Evolutionary conservation across 1,284 basidiomycete species (phyloP), one percentile per base, ranked within the genome.

Genomic region (Ustilago bromivora): DNA sequence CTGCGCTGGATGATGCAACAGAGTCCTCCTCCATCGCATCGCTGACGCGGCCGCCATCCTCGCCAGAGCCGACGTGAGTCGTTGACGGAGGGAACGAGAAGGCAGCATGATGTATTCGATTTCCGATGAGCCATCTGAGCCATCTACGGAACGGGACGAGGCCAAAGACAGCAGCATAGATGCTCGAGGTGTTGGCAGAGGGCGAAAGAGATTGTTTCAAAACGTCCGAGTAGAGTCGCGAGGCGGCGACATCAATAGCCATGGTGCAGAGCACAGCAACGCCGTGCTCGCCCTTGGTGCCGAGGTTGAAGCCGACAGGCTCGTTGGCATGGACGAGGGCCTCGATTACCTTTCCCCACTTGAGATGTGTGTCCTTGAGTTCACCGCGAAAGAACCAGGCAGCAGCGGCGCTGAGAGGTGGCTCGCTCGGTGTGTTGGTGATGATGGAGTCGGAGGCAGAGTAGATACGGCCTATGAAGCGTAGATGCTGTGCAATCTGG

Each of bases 371-470:
- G 32, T 28, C n/a, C 17, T 51, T 31, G 19, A 5, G 19, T 12
- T 19, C 23, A 23, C 47, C 5, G 23, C 47, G 47, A 51, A 57
- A 57, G 28, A 32, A n/a, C 55, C 55, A 57, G 40, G 55, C 55
- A 15, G 4, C 55, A 28, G 55, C 55, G 11, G 40, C 40, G 15
- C 55, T 57, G 40, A 57, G 55, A 28, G 55, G 40, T 8, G 55
- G 55, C 40, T 56, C 54, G 36, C 54, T 56, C 8, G 36, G 36
- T 19, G 36, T 36, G 36, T 41, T 40, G 10, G 54, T 38, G 19
- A 41, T 56, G 36, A 56, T 56, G 36, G 36, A 15, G 43, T 46
- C 43, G 17, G 43, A 46, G 43, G 15, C 19, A 2, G 43, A 1
- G 43, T 17, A 46, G 19, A 46, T 46, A 46, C 43, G 43, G 36